phyloP scores from a whole-genome alignment of 257 asterid genomes.

The Solanum medicagineum region DNA sequence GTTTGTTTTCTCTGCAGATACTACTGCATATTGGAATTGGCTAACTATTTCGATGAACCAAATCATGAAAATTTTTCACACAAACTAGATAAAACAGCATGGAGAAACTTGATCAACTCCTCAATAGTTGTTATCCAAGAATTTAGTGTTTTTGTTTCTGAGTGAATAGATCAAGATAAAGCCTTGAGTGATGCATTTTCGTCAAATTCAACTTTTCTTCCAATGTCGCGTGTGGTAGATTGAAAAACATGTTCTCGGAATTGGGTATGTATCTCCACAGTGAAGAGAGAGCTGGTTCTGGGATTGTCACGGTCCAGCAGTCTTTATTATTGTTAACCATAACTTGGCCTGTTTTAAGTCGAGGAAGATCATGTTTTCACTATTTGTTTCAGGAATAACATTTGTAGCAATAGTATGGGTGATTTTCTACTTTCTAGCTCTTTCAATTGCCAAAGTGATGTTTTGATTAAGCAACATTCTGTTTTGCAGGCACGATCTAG shows the following conservation, averaged over 20 bases:
- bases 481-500: neutral
- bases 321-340: neutral
- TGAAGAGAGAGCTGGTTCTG: neutral
- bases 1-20: neutral
- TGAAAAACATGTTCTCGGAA: neutral
- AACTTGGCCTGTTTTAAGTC: neutral
- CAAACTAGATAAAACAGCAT: neutral
- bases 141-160: neutral
- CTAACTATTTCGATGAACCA: neutral
- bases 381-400: neutral
- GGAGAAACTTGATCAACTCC: neutral
- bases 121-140: neutral
- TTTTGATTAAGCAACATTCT: neutral
- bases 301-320: neutral
- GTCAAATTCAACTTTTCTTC: neutral
- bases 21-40: neutral
- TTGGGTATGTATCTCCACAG: neutral
- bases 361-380: neutral
- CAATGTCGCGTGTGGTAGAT: neutral
- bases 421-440: neutral
- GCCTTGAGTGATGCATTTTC: neutral
- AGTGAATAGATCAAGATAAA: neutral
- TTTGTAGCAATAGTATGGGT: neutral
- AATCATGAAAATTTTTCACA: neutral
- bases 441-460: neutral